phyloP scores from a whole-genome alignment of 805 yeast genomes.

The Saccharomycopsis vini region DNA sequence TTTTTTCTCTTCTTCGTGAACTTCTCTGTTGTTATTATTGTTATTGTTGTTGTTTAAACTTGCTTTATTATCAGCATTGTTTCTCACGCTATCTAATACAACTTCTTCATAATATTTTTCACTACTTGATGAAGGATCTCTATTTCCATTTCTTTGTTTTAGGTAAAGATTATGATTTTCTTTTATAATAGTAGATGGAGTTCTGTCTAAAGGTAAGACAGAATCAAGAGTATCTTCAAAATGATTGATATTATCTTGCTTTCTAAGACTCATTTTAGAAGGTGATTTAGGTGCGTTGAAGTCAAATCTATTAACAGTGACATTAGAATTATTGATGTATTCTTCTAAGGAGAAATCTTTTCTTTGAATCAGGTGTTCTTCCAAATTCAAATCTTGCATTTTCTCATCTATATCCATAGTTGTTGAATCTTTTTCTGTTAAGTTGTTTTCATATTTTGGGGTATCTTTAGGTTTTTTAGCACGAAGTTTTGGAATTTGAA shows the following conservation, averaged over 20 bases:
- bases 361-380: neutral
- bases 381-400: constrained; percentile 9
- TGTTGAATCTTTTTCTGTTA: neutral
- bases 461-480: constrained; percentile 6
- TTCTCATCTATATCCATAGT: constrained; percentile 10
- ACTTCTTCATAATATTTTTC: constrained; percentile 18
- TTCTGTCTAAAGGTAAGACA: constrained; percentile 17
- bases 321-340: constrained; percentile 9
- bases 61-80: constrained; percentile 13
- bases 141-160: constrained; percentile 1
- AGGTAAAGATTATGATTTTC: constrained; percentile 12
- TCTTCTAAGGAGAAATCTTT: constrained; percentile 5
- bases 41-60: constrained; percentile 4
- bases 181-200: constrained; percentile 18
- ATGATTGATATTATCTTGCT: neutral
- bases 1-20: neutral
- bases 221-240: constrained; percentile 17
- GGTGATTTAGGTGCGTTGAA: neutral
- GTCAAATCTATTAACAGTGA: constrained; percentile 9
- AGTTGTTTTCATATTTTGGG: constrained; percentile 5
- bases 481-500: constrained; percentile 16
- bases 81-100: constrained; percentile 16
- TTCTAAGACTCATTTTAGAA: constrained; percentile 1
- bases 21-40: neutral
- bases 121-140: constrained; percentile 6